Conservation (phyloP, 805 yeast species). For the Hemisphaericaspora nanyangensis region DNA sequence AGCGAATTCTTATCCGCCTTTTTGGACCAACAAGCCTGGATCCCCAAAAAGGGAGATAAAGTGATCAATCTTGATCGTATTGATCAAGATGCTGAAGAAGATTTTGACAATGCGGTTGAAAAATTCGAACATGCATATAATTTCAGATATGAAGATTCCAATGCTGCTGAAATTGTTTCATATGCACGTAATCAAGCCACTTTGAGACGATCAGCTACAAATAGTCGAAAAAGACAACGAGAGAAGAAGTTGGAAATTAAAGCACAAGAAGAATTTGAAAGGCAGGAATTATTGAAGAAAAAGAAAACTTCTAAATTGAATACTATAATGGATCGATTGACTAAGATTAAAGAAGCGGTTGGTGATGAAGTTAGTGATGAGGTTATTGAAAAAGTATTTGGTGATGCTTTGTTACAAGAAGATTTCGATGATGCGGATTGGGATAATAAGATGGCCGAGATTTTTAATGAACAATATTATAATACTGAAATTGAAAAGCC, state of each 20-base stretch:
- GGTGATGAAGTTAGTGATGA: constrained; percentile 63
- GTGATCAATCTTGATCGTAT: constrained; percentile 48
- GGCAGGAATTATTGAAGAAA: constrained; percentile 60
- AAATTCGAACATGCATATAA: constrained; percentile 89
- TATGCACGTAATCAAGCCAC: constrained; percentile 96
- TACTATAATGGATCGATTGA: constrained; percentile 68
- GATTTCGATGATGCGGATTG: constrained; percentile 90
- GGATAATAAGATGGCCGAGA: constrained; percentile 81
- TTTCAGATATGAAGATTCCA: constrained; percentile 91
- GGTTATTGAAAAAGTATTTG: constrained; percentile 59
- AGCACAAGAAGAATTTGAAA: constrained; percentile 48
- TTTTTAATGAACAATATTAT: constrained; percentile 83
- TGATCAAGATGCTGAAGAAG: constrained; percentile 65
- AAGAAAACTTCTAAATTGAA: constrained; percentile 74
- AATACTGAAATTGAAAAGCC: constrained; percentile 42
- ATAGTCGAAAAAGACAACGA: constrained; percentile 78
- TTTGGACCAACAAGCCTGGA: constrained; percentile 81
- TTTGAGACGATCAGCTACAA: constrained; percentile 72
- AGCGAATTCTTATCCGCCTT: constrained; percentile 72
- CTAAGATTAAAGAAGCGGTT: constrained; percentile 61
- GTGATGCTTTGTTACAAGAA: constrained; percentile 72
- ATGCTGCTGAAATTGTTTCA: constrained; percentile 84
- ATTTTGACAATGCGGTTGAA: constrained; percentile 90
- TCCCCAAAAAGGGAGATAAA: constrained; percentile 66
- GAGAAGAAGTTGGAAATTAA: constrained; percentile 60